Percentiles rank a stretch among this genome's conserved stretches.
Conservation (phyloP, 139 green algal species). For the Chlamydomonas incerta region DNA sequence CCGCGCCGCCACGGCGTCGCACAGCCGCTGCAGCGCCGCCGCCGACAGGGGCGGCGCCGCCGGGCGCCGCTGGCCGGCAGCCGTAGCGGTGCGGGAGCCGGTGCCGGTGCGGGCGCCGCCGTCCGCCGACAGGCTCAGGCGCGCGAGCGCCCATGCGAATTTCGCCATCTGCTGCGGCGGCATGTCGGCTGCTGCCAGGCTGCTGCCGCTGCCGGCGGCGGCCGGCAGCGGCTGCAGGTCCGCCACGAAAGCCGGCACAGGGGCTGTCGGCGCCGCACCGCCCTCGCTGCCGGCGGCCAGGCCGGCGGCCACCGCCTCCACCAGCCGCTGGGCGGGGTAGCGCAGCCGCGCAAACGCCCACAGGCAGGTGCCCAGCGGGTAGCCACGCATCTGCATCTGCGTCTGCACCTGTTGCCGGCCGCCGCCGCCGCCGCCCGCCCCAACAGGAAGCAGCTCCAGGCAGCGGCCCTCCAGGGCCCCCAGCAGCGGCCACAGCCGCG, state of each 20-base stretch:
- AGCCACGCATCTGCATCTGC: too few species aligned
- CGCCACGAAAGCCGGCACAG: neutral
- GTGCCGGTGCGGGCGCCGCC: neutral
- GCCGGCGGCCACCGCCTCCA: neutral
- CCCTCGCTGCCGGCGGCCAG: neutral
- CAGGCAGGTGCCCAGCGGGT: too few species aligned
- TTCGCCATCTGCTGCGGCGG: neutral
- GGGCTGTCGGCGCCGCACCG: too few species aligned
- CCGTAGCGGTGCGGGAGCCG: neutral
- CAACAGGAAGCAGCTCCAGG: too few species aligned
- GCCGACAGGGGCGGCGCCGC: neutral
- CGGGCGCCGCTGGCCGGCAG: neutral
- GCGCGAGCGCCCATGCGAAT: conserved; percentile 20
- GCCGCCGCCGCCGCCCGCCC: too few species aligned
- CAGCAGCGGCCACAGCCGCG: too few species aligned
- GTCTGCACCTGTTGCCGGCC: too few species aligned
- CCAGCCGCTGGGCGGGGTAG: neutral
- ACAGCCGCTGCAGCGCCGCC: neutral
- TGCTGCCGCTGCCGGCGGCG: too few species aligned
- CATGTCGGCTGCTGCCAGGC: neutral
- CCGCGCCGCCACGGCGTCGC: neutral
- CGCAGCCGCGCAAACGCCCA: too few species aligned
- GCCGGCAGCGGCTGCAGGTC: neutral
- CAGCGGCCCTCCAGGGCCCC: too few species aligned
- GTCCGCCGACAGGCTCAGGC: neutral